These are phyloP conservation scores for Plasmodium gallinaceum DNA, from an alignment of 169 alveolate genomes.

Conservation along the genomic window DNA sequence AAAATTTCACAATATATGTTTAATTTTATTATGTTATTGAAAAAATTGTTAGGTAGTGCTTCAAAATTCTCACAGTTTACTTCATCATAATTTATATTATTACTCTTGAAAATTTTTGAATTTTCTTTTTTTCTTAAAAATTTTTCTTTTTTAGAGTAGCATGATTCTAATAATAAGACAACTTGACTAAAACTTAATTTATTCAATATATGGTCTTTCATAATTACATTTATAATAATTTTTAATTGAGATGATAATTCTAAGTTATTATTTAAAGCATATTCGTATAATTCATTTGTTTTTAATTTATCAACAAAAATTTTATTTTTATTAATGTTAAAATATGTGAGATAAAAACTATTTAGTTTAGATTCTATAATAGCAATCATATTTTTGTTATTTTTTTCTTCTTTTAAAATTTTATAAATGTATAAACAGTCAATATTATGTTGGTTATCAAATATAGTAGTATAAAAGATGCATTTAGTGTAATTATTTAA, in stretches of 20 bases:
- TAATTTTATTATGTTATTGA: constrained; percentile 6
- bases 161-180: neutral
- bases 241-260: neutral
- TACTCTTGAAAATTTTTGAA: too few relatives aligned
- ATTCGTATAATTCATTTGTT: neutral
- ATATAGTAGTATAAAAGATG: constrained; percentile 31
- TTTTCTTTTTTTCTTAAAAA: neutral
- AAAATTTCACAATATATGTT: constrained; percentile 1
- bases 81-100: neutral
- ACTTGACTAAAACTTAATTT: constrained; percentile 14
- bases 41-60: neutral
- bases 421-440: constrained; percentile 33
- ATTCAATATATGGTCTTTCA: neutral
- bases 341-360: neutral
- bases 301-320: neutral
- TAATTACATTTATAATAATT: constrained; percentile 11
- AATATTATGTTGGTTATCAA: constrained; percentile 37
- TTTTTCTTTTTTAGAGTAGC: neutral
- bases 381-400: neutral
- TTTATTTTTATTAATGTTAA: neutral
- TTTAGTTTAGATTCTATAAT: constrained; percentile 16
- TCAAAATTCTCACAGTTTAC: constrained; percentile 1
- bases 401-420: constrained; percentile 1
- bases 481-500: constrained; percentile 17
- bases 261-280: neutral